These are phyloP conservation scores for Rhodotorula glutinis DNA, from an alignment of 1,284 basidiomycete species.

Conservation along the genomic window DNA sequence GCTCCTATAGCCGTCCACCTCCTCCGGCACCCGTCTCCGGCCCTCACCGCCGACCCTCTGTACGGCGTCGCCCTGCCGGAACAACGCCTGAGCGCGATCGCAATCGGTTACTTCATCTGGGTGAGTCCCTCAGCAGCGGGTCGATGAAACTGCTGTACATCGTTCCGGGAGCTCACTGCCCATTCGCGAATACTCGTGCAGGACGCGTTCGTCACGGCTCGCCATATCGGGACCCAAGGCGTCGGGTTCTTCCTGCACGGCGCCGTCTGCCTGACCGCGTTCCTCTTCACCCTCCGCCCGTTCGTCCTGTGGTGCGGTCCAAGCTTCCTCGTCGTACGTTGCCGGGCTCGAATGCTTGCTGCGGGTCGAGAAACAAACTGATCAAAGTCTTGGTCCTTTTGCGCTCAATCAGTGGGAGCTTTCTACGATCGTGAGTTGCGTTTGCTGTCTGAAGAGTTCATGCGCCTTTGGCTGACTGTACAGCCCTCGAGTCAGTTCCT, in stretches of 20 bases:
- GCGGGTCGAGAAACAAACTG: not conserved
- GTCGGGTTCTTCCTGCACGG: constrained; percentile 50
- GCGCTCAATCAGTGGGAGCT: constrained; percentile 31
- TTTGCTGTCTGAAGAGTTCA: not conserved
- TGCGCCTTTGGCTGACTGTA: not conserved
- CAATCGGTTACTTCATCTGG: constrained; percentile 39
- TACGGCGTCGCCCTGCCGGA: constrained; percentile 29
- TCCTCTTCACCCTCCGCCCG: constrained; percentile 45
- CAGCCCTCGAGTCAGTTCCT: constrained; percentile 42
- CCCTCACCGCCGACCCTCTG: constrained; percentile 25
- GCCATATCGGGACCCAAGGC: constrained; percentile 44
- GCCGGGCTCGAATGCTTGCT: not conserved
- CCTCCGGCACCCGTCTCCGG: constrained; percentile 22
- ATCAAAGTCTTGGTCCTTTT: not conserved
- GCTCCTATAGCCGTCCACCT: constrained; percentile 29
- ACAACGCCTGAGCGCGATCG: constrained; percentile 31
- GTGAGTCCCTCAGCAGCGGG: constrained; percentile 5
- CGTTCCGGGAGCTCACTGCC: too few species aligned
- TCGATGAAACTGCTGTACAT: not conserved
- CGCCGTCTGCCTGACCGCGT: constrained; percentile 45
- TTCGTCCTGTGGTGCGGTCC: constrained; percentile 49
- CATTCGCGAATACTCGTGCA: too few species aligned
- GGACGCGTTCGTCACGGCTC: constrained; percentile 46
- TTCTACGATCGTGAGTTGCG: constrained; percentile 29
- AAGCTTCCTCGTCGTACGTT: constrained; percentile 45